These are phyloP conservation scores for Wickerhamiella shivajii DNA, from an alignment of 805 yeast species.

Conservation along the genomic window DNA sequence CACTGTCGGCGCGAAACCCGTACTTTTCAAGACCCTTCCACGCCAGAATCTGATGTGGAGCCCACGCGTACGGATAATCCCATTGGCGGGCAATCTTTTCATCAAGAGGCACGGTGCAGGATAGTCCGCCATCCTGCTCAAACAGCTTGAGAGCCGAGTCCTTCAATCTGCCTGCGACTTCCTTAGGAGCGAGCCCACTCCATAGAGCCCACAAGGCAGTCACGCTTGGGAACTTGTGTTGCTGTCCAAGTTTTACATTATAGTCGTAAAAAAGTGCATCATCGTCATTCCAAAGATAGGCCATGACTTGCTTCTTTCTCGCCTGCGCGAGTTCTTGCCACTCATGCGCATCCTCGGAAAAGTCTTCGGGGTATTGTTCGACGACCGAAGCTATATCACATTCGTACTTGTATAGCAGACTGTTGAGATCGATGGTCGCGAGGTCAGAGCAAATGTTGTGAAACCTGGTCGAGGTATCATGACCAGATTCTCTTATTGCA, in stretches of 20 bases:
- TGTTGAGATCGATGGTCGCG: conserved; percentile 82
- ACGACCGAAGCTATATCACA: conserved; percentile 60
- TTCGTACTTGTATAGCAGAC: conserved; percentile 81
- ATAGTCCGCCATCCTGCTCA: conserved; percentile 82
- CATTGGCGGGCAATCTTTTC: conserved; percentile 72
- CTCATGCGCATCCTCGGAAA: conserved; percentile 33
- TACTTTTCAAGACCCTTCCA: conserved; percentile 77
- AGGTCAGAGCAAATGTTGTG: conserved; percentile 81
- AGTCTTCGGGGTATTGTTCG: conserved; percentile 38
- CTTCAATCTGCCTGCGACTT: conserved; percentile 56
- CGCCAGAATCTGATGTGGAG: conserved; percentile 90
- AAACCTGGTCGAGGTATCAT: conserved; percentile 81
- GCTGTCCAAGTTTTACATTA: conserved; percentile 41
- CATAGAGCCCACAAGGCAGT: conserved; percentile 89
- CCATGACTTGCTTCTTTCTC: conserved; percentile 43
- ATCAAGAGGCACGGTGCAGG: conserved; percentile 65
- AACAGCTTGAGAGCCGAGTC: conserved; percentile 45
- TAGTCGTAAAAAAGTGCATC: conserved; percentile 75
- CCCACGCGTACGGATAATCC: conserved; percentile 99
- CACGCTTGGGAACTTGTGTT: conserved; percentile 63
- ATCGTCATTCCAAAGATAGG: conserved; percentile 72
- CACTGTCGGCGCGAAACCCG: conserved; percentile 48
- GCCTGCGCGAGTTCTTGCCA: conserved; percentile 49
- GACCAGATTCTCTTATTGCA: conserved; percentile 93
- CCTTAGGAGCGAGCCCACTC: conserved; percentile 53